Percentiles rank a stretch among this genome's conserved stretches.
These are phyloP conservation scores for Tylopilus sp. DNA, from an alignment of 768 basidiomycete species.

Conservation along the genomic window DNA sequence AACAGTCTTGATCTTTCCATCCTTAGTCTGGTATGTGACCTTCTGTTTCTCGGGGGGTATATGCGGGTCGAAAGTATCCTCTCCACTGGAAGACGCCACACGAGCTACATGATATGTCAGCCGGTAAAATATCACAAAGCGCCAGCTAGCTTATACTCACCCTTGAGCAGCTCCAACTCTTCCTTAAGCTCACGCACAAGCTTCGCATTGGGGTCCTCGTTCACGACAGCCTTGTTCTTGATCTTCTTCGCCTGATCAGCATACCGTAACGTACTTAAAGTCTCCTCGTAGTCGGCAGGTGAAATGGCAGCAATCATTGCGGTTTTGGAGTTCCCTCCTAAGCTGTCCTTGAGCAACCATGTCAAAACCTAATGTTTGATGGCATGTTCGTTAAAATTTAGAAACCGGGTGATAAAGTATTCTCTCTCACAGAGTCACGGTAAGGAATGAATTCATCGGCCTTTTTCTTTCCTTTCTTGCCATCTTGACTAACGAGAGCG, in stretches of 20 bases:
- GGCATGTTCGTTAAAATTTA: slow-evolving; percentile 5
- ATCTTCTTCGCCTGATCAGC: slow-evolving; percentile 99
- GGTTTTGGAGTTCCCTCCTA: slow-evolving; percentile 96
- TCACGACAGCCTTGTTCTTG: slow-evolving; percentile 98
- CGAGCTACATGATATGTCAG: slow-evolving; percentile 50
- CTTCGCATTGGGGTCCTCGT: slow-evolving; percentile 99
- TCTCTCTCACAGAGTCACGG: slow-evolving; percentile 80
- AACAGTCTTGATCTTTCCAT: slow-evolving; percentile 91
- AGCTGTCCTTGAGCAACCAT: slow-evolving; percentile 96
- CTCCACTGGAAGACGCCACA: slow-evolving; percentile 62
- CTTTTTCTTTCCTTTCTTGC: slow-evolving; percentile 86
- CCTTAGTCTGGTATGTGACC: slow-evolving; percentile 90
- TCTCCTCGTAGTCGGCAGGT: slow-evolving; percentile 98
- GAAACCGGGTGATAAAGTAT: neutral
- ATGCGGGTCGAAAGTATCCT: slow-evolving; percentile 80
- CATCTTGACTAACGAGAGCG: slow-evolving; percentile 54
- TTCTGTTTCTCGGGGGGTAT: slow-evolving; percentile 94
- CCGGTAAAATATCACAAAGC: neutral
- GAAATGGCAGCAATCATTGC: slow-evolving; percentile 99
- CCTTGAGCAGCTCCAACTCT: slow-evolving; percentile 89
- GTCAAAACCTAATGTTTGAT: slow-evolving; percentile 70
- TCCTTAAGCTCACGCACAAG: slow-evolving; percentile 98
- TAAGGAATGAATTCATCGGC: slow-evolving; percentile 94
- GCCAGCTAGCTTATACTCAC: slow-evolving; percentile 34
- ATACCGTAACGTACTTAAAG: slow-evolving; percentile 92